Percentiles rank a stretch among this genome's conserved stretches.
Evolutionary conservation across 1,284 basidiomycete genomes (phyloP).

Genomic region (Cutaneotrichosporon arboriforme): DNA sequence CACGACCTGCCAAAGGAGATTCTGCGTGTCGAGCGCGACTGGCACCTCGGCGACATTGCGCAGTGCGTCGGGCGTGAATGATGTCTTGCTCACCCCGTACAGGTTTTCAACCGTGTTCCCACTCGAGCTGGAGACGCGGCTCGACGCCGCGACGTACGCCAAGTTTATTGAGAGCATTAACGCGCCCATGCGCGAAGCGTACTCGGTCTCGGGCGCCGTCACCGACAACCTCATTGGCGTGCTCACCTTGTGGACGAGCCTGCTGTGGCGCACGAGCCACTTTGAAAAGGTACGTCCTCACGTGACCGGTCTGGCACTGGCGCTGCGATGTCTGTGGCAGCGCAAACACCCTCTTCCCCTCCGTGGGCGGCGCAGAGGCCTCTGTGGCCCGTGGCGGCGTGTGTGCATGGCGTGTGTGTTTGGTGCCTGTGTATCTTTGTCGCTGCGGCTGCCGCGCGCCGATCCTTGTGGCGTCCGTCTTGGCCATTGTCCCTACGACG

Average conservation of each 20-base stretch:
- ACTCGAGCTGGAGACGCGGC: slow-evolving; percentile 49
- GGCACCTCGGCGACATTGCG: slow-evolving; percentile 46
- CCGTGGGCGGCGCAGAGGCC: too few relatives aligned
- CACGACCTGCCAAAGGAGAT: slow-evolving; percentile 46
- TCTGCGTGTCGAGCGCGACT: slow-evolving; percentile 50
- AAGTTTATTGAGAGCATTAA: slow-evolving; percentile 48
- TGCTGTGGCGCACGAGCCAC: slow-evolving; percentile 44
- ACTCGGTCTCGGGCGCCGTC: slow-evolving; percentile 44
- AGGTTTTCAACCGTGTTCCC: slow-evolving; percentile 49
- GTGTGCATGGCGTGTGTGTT: too few relatives aligned
- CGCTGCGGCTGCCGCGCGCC: too few relatives aligned
- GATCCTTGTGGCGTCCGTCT: too few relatives aligned
- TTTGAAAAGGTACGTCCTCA: slow-evolving; percentile 47
- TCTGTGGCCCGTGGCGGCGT: too few relatives aligned
- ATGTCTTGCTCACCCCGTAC: not conserved
- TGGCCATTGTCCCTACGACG: not conserved
- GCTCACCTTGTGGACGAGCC: slow-evolving; percentile 47
- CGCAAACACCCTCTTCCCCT: too few relatives aligned
- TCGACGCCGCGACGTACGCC: slow-evolving; percentile 36
- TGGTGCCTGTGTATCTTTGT: too few relatives aligned
- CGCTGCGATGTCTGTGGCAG: too few relatives aligned
- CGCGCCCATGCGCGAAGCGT: slow-evolving; percentile 42
- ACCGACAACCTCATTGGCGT: slow-evolving; percentile 49
- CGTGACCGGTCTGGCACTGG: too few relatives aligned
- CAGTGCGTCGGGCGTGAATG: slow-evolving; percentile 33